Conservation (phyloP, 306 rosid genomes). For the Cucurbita argyrosperma region DNA sequence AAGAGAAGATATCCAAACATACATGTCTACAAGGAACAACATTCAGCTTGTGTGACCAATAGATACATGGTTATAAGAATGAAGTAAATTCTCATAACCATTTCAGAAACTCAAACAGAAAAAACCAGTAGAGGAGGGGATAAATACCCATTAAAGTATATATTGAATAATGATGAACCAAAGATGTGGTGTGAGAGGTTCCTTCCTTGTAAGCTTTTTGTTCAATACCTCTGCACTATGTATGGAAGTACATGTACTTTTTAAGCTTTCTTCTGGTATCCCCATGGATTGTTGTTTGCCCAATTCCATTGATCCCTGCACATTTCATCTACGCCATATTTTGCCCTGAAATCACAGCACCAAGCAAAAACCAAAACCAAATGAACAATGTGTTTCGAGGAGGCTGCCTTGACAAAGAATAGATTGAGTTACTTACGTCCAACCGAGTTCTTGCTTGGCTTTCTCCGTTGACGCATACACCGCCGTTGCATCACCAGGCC, state of each 20-base stretch:
- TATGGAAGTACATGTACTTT: background rate
- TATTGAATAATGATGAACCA: background rate
- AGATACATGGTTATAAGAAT: no score
- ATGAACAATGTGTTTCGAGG: background rate
- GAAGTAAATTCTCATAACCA: no score
- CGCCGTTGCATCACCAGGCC: slow-evolving; percentile 82
- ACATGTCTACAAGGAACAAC: no score
- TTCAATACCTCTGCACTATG: background rate
- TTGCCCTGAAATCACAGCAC: slow-evolving; percentile 23
- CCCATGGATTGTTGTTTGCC: slow-evolving; percentile 84
- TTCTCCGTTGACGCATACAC: slow-evolving; percentile 83
- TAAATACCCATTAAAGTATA: background rate
- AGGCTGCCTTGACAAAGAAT: background rate
- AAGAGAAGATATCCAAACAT: no score
- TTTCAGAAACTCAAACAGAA: no score
- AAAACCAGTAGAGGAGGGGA: no score
- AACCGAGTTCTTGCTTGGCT: slow-evolving; percentile 73
- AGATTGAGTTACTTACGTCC: slow-evolving; percentile 55
- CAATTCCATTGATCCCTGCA: slow-evolving; percentile 99
- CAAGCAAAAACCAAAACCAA: background rate
- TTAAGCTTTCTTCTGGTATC: slow-evolving; percentile 42
- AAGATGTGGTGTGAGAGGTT: background rate
- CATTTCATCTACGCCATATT: slow-evolving; percentile 63
- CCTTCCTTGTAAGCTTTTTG: background rate
- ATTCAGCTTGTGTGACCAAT: no score